phyloP scores from a whole-genome alignment of 441 rosid genomes.

The Mallotus japonicus region DNA sequence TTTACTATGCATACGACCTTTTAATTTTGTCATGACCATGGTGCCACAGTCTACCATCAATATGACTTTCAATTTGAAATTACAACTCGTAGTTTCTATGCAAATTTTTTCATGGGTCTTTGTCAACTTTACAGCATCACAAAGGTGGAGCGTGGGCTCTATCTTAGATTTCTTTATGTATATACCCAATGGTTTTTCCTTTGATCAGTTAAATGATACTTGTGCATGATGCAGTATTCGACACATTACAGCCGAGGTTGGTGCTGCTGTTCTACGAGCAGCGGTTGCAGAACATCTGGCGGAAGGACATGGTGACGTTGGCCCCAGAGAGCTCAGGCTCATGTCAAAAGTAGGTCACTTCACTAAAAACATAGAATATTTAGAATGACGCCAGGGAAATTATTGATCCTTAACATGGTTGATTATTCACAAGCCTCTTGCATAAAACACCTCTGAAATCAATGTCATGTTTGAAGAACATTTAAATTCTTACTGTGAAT shows the following conservation, averaged over 20 bases:
- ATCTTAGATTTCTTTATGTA: background rate
- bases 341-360: constrained; percentile 70
- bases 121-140: background rate
- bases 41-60: too few relatives aligned
- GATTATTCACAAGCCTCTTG: background rate
- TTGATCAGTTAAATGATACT: background rate
- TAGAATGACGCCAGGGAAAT: background rate
- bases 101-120: background rate
- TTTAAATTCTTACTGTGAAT: background rate
- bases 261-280: constrained; percentile 86
- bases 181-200: background rate
- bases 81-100: too few relatives aligned
- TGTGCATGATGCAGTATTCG: constrained; percentile 59
- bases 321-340: constrained; percentile 62
- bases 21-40: too few relatives aligned
- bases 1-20: too few relatives aligned
- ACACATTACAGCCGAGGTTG: constrained; percentile 85
- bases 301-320: constrained; percentile 78
- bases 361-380: too few relatives aligned
- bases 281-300: constrained; percentile 78
- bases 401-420: background rate
- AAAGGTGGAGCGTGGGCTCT: background rate
- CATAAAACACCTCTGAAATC: background rate
- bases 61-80: too few relatives aligned
- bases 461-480: background rate